These are phyloP conservation scores for Botrytis fabae DNA, from an alignment of 2,329 filamentous ascomycete species.

Conservation along the genomic window DNA sequence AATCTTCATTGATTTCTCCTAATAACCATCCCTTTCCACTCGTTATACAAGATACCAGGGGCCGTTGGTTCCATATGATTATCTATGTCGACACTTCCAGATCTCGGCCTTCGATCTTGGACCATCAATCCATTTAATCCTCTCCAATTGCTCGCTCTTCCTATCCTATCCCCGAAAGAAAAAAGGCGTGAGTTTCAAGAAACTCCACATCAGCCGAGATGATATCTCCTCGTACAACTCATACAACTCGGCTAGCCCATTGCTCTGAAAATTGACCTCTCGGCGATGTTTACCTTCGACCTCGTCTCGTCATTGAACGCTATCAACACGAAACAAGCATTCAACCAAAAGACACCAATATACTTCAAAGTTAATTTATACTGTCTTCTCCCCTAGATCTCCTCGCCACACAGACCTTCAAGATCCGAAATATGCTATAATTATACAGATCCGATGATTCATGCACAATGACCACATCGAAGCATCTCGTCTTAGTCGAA, in stretches of 20 bases:
- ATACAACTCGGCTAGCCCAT: neutral
- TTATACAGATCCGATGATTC: neutral
- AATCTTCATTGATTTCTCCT: neutral
- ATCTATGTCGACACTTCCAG: rapidly evolving
- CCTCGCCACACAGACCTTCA: neutral
- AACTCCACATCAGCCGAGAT: neutral
- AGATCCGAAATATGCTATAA: neutral
- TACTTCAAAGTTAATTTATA: neutral
- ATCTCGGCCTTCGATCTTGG: neutral
- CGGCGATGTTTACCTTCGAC: neutral
- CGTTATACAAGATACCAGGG: rapidly evolving
- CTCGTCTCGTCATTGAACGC: neutral
- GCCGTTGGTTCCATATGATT: neutral
- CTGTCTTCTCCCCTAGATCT: neutral
- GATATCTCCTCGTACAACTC: neutral
- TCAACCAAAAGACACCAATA: neutral
- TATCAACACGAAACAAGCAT: neutral
- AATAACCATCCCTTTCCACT: neutral
- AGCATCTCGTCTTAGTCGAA: neutral
- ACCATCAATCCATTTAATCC: neutral
- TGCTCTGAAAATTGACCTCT: neutral
- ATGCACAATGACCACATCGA: neutral
- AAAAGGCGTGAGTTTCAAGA: neutral
- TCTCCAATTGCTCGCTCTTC: neutral
- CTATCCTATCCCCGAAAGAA: neutral